Base-by-base conservation (phyloP, 306 rosid genomes). In the Canavalia gladiata region DNA sequence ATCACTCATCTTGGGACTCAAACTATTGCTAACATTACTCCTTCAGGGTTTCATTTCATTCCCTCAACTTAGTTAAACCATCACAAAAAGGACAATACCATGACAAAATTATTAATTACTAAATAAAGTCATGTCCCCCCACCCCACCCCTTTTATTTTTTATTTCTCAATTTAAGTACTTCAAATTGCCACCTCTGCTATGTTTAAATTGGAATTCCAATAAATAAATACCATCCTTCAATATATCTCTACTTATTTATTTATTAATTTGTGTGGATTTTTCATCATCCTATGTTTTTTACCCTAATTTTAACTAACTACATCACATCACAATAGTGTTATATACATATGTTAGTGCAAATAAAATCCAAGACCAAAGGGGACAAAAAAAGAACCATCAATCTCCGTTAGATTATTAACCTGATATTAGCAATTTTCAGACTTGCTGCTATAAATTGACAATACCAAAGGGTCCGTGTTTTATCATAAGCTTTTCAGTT, bases 11-110 rank as follows among this genome's bases (percentile, higher is more conserved):
- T 65, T 72, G 86, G 76, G 8, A 66, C 84, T 39, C 73, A 0
- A 12, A 57, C 74, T 42, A 62, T 84, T 39, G 46, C 81, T 28
- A 74, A 74, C n/a, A 79, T 84, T 49, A 67, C 9, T 39, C 87
- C 87, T 0, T 79, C 84, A 3, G 87, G 84, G 1, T 84, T 84
- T 67, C 87, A 74, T 37, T 79, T 73, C 42, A 9, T 73, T 13
- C 87, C 84, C 52, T 67, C 62, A 13, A 35, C 72, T 74, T 84
- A 30, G 35, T 34, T 4, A 12, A 35, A 3, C 28, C 25, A 51
- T 76, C 31, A 42, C 25, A 30, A 43, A 31, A 60, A 64, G 37
- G 39, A 81, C 42, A 45, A 30, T 42, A 5, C 8, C 46, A 31
- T 79, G 37, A 13, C 30, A 70, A 35, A 1, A 6, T 58, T 67